Conservation (phyloP, 768 basidiomycete species). For the Sporobolomyces pararoseus region DNA sequence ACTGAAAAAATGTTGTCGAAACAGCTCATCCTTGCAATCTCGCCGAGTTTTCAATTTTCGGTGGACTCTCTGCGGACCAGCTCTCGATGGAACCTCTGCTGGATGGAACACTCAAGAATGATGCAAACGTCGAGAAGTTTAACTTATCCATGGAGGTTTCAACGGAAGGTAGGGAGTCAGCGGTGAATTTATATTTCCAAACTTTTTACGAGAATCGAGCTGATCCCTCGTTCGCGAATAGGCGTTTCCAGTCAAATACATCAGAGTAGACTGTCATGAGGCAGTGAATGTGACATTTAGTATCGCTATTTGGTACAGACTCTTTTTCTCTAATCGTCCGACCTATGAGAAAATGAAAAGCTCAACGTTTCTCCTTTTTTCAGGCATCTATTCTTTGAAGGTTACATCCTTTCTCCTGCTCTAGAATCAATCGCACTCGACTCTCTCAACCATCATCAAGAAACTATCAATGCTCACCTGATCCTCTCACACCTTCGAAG, state of each 20-base stretch:
- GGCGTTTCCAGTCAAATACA: slow-evolving; percentile 30
- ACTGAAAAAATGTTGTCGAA: neutral
- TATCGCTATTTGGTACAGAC: slow-evolving; percentile 38
- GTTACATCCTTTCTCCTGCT: neutral
- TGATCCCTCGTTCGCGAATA: neutral
- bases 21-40: slow-evolving; percentile 45
- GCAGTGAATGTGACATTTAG: slow-evolving; percentile 25
- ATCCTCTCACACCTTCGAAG: slow-evolving; percentile 38
- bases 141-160: neutral
- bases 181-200: neutral
- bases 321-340: neutral
- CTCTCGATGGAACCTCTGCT: slow-evolving; percentile 38
- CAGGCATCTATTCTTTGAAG: slow-evolving; percentile 39
- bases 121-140: slow-evolving; percentile 33
- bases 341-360: neutral
- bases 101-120: slow-evolving; percentile 37
- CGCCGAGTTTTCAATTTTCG: slow-evolving; percentile 38
- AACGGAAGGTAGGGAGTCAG: neutral
- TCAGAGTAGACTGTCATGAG: slow-evolving; percentile 32
- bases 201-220: too few relatives aligned
- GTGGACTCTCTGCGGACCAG: slow-evolving; percentile 37
- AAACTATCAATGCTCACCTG: neutral
- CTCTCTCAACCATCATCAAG: neutral
- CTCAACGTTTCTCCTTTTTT: neutral
- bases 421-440: neutral